A percentile compares a stretch with the other conserved stretches of the same genome.
Evolutionary conservation across 495 filamentous ascomycete species (phyloP).

Genomic region (Pseudevernia furfuracea): DNA sequence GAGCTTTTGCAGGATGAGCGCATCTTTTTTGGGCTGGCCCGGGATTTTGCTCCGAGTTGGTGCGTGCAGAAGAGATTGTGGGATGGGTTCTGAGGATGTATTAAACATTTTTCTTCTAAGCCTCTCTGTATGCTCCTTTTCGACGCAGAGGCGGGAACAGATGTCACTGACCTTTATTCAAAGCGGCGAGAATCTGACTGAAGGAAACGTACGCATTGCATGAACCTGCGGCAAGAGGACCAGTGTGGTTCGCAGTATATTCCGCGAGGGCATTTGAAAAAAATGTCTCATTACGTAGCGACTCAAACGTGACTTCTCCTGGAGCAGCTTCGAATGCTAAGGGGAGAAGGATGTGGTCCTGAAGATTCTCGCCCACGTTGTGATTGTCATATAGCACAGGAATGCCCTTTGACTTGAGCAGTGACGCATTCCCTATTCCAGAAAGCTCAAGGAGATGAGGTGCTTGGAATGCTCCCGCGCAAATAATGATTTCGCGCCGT

Average conservation of each 20-base stretch:
- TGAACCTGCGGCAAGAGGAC: constrained; percentile 20
- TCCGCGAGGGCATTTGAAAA: constrained; percentile 7
- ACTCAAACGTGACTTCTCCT: constrained; percentile 17
- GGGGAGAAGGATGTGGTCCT: constrained; percentile 35
- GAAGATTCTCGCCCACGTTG: constrained; percentile 41
- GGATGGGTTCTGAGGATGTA: not conserved
- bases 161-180: constrained; percentile 12
- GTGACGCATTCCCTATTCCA: constrained; percentile 30
- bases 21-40: constrained; percentile 5
- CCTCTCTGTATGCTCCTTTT: not conserved
- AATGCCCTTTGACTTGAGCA: constrained; percentile 44
- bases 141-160: not conserved
- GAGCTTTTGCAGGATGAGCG: constrained; percentile 12
- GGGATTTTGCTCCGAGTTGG: not conserved
- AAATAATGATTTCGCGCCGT: constrained; percentile 23
- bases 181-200: constrained; percentile 15
- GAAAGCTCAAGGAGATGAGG: constrained; percentile 39
- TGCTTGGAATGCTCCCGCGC: constrained; percentile 40
- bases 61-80: constrained; percentile 6
- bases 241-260: constrained; percentile 20
- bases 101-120: not conserved
- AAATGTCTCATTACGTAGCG: constrained; percentile 10
- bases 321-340: constrained; percentile 18
- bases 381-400: constrained; percentile 50
- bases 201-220: constrained; percentile 22